Percentiles rank a stretch among this genome's conserved stretches.
Conservation (phyloP, 176 grass and related monocot species). For the Miscanthus lutarioriparius region DNA sequence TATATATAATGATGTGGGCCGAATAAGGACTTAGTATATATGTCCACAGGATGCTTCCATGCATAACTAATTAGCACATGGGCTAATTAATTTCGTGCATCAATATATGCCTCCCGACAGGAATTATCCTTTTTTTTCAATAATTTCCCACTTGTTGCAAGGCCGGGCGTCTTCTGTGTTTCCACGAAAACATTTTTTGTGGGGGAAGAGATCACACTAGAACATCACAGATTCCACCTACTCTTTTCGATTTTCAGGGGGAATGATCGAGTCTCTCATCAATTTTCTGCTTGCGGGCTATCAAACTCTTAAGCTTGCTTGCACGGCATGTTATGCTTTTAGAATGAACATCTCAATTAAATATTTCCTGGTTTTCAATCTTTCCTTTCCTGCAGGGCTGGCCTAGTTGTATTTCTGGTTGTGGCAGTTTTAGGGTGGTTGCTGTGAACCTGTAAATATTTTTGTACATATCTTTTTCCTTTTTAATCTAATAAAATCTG, state of each 20-base stretch:
- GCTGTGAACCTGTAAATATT: too few relatives aligned
- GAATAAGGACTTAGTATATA: background rate
- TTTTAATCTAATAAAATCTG: too few relatives aligned
- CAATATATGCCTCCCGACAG: too few relatives aligned
- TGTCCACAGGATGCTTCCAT: background rate
- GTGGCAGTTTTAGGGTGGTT: too few relatives aligned
- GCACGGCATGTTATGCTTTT: too few relatives aligned
- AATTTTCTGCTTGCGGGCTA: background rate
- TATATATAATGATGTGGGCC: background rate
- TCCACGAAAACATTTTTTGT: background rate
- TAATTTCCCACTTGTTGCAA: background rate
- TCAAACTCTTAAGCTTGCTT: too few relatives aligned
- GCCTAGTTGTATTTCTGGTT: too few relatives aligned
- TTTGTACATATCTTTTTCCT: too few relatives aligned
- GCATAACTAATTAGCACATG: background rate
- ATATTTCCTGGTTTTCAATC: too few relatives aligned
- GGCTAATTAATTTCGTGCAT: background rate
- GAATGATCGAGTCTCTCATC: background rate
- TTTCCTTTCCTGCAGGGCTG: too few relatives aligned
- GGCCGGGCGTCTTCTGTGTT: background rate
- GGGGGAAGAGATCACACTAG: background rate
- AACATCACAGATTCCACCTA: background rate
- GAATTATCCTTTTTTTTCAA: too few relatives aligned
- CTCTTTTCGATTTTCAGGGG: background rate
- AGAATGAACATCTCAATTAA: too few relatives aligned